Conservation (phyloP, 306 rosid genomes). For the Vachellia pachyceras region DNA sequence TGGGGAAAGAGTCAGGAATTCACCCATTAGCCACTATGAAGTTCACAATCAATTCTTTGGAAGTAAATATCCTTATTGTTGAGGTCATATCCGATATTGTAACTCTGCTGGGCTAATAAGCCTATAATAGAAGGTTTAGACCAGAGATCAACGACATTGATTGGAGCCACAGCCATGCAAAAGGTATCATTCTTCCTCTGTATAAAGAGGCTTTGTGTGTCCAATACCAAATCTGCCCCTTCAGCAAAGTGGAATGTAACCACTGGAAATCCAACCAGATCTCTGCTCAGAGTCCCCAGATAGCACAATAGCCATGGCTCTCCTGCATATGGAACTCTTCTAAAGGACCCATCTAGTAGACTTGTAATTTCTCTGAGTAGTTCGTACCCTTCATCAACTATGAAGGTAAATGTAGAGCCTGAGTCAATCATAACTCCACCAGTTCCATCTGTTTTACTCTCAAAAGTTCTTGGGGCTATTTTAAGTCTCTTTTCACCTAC, state of each 20-base stretch:
- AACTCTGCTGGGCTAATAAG: background rate
- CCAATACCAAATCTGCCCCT: constrained; percentile 47
- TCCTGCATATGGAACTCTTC: background rate
- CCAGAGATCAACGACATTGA: background rate
- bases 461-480: constrained; percentile 34
- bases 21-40: background rate
- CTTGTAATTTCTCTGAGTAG: constrained; percentile 36
- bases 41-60: background rate
- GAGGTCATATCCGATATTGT: background rate
- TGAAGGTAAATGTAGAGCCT: constrained; percentile 34
- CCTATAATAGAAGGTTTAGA: background rate
- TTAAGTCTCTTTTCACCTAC: constrained; percentile 45
- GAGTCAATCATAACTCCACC: constrained; percentile 59
- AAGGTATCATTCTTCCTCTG: background rate
- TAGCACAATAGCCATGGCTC: constrained; percentile 40
- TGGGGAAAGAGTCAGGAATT: no score
- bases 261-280: constrained; percentile 48
- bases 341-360: background rate
- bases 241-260: constrained; percentile 46
- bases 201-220: constrained; percentile 37
- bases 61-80: background rate
- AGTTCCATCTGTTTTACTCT: constrained; percentile 29
- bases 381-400: constrained; percentile 33
- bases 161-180: background rate
- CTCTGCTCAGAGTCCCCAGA: constrained; percentile 33